Evolutionary conservation across 108 stramenopile genomes (phyloP).

Genomic region (Epithemia pelagica): DNA sequence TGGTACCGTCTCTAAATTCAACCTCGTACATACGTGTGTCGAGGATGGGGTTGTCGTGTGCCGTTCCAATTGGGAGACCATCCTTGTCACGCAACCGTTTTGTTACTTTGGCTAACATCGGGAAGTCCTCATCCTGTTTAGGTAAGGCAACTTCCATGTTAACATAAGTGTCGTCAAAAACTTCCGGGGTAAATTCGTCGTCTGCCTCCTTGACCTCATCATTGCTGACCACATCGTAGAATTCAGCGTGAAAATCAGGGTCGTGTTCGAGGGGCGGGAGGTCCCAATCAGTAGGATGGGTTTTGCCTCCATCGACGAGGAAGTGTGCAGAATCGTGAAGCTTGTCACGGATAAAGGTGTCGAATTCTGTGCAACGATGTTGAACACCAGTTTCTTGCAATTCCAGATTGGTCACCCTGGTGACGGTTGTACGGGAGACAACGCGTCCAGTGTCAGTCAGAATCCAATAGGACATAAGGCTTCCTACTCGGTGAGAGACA

Average conservation of each 20-base stretch:
- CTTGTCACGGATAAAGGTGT: background rate
- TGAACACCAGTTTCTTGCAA: background rate
- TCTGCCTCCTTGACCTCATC: background rate
- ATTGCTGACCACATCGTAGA: background rate
- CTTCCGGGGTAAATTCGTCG: background rate
- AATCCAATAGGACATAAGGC: conserved; percentile 25
- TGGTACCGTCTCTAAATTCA: conserved; percentile 10
- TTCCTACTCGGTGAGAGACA: conserved; percentile 18
- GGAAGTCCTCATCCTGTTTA: background rate
- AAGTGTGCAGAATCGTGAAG: background rate
- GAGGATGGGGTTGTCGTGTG: conserved; percentile 11
- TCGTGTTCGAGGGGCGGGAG: background rate
- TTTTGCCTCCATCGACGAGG: background rate
- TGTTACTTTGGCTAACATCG: background rate
- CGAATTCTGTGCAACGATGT: conserved; percentile 4
- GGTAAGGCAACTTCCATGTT: conserved; percentile 7
- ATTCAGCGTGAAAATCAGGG: background rate
- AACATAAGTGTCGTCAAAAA: conserved; percentile 20
- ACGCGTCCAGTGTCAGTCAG: conserved; percentile 11
- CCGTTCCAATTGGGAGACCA: conserved; percentile 11
- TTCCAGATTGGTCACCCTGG: conserved; percentile 24
- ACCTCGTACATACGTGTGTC: conserved; percentile 22
- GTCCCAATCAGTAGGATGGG: too few relatives aligned
- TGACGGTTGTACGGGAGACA: conserved; percentile 18
- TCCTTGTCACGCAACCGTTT: conserved; percentile 3